A percentile compares a stretch with the other conserved stretches of the same genome.
Evolutionary conservation across 192 early-diverging fungal species (phyloP).

Genomic region (Coemansia sp.): DNA sequence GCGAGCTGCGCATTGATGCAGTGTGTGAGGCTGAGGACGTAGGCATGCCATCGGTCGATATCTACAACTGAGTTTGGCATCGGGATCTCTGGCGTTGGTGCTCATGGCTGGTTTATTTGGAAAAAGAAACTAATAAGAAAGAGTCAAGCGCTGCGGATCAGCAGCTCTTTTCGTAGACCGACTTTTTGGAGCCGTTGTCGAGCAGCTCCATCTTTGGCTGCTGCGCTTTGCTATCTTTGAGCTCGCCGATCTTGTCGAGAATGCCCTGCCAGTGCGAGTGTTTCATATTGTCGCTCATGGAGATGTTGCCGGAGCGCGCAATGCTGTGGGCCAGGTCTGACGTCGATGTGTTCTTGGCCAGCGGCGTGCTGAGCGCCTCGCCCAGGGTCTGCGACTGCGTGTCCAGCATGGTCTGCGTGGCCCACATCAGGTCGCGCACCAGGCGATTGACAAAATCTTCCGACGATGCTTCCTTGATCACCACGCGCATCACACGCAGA

Average conservation of each 20-base stretch:
- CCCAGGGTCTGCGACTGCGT: slow-evolving; percentile 28
- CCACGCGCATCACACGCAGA: slow-evolving; percentile 65
- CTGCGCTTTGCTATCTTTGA: slow-evolving; percentile 9
- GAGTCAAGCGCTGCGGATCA: neutral
- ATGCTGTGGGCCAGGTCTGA: slow-evolving; percentile 33
- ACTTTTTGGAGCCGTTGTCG: slow-evolving; percentile 21
- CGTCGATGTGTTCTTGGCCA: slow-evolving; percentile 24
- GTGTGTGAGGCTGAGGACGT: slow-evolving; percentile 25
- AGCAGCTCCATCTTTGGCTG: slow-evolving; percentile 10
- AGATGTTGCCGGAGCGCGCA: slow-evolving; percentile 10
- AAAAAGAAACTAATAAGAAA: neutral
- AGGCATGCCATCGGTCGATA: slow-evolving; percentile 3
- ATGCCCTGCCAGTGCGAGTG: slow-evolving; percentile 34
- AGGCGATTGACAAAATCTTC: slow-evolving; percentile 57
- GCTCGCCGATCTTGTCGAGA: slow-evolving; percentile 37
- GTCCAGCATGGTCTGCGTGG: slow-evolving; percentile 54
- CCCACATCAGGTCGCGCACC: slow-evolving; percentile 58
- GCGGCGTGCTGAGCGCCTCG: slow-evolving; percentile 37
- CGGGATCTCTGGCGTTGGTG: neutral
- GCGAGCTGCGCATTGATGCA: slow-evolving; percentile 30
- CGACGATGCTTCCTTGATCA: slow-evolving; percentile 62
- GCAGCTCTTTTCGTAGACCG: slow-evolving; percentile 39
- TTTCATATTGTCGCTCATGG: slow-evolving; percentile 18
- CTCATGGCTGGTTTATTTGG: slow-evolving; percentile 1
- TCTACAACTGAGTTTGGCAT: neutral